phyloP scores from a whole-genome alignment of 345 rosid genomes.

The Syzygium aqueum region DNA sequence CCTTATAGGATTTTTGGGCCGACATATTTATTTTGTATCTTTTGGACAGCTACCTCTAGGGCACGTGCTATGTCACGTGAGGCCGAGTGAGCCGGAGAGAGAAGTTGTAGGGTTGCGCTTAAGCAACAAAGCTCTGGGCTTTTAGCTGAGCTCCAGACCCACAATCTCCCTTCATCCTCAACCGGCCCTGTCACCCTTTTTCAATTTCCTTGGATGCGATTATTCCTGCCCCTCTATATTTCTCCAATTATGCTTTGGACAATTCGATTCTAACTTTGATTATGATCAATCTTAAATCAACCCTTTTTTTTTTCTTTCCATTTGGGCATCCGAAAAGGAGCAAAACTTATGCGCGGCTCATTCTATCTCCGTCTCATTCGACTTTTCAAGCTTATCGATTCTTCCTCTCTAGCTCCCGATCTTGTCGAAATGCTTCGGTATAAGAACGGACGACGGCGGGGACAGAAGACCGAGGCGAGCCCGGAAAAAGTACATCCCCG shows the following conservation, averaged over 20 bases:
- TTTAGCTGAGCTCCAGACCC: not conserved
- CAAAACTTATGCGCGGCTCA: fast-evolving
- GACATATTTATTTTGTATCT: not conserved
- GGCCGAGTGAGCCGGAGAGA: not conserved
- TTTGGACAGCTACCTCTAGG: not conserved
- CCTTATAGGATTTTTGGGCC: too few species aligned
- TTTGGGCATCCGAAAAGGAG: not conserved
- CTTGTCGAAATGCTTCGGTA: not conserved
- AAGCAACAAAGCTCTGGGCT: not conserved
- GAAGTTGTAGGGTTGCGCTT: not conserved
- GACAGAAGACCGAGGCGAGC: not conserved
- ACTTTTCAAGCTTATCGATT: too few species aligned
- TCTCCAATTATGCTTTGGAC: not conserved
- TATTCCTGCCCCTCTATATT: not conserved
- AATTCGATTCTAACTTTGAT: not conserved
- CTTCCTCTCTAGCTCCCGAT: not conserved
- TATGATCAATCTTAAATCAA: not conserved
- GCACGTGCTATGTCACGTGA: not conserved
- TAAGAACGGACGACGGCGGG: too few species aligned
- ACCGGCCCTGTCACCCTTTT: not conserved
- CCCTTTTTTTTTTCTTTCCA: not conserved
- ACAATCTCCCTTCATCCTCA: not conserved
- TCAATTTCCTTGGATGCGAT: not conserved
- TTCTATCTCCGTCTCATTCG: not conserved
- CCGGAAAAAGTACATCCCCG: not conserved